Percentiles rank a stretch among this genome's conserved stretches.
These are phyloP conservation scores for Termitomyces eurrhizus DNA, from an alignment of 768 basidiomycete species.

Conservation along the genomic window DNA sequence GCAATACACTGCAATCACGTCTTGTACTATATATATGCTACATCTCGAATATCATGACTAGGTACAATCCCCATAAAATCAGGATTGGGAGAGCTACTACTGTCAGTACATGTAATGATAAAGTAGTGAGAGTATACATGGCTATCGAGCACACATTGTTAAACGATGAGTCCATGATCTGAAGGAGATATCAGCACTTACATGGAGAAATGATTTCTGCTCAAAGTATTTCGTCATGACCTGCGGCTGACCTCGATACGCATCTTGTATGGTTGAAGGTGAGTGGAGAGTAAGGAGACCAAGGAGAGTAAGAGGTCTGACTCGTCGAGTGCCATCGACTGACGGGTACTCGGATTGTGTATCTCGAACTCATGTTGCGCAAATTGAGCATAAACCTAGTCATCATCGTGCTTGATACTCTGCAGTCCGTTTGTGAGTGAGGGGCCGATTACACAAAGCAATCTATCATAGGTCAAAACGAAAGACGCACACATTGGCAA, in stretches of 20 bases:
- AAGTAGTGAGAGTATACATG: background rate
- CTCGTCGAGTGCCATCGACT: constrained; percentile 2
- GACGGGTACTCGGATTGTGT: background rate
- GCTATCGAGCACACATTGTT: background rate
- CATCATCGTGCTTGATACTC: constrained; percentile 27
- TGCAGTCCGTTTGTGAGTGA: constrained; percentile 1
- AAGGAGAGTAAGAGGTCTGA: constrained; percentile 10
- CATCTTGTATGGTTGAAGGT: background rate
- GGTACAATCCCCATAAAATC: too few relatives aligned
- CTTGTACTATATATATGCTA: background rate
- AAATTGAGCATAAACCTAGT: constrained; percentile 28
- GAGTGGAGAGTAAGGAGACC: background rate
- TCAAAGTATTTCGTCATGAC: background rate
- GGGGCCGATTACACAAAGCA: background rate
- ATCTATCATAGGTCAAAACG: background rate
- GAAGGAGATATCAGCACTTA: background rate
- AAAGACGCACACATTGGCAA: background rate
- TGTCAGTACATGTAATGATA: too few relatives aligned
- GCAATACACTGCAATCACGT: background rate
- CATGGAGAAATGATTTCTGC: background rate
- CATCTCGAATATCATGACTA: background rate
- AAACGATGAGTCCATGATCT: background rate
- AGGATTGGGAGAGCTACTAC: too few relatives aligned
- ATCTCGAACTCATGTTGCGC: constrained; percentile 22
- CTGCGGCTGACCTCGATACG: background rate